These are phyloP conservation scores for Cladobotryum protrusum DNA, from an alignment of 2,329 filamentous ascomycete species.

Conservation along the genomic window DNA sequence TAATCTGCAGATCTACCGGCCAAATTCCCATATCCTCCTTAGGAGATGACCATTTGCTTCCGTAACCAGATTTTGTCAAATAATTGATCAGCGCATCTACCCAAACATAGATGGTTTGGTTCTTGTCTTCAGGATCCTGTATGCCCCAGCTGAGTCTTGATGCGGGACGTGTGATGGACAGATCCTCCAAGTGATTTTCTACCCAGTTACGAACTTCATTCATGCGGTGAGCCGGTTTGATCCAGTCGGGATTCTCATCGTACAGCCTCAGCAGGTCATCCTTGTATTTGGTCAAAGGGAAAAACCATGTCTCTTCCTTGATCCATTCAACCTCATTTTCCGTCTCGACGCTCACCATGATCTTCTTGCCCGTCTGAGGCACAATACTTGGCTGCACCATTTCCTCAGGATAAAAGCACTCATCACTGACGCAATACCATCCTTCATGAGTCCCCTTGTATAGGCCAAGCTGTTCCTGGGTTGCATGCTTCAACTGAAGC, in stretches of 20 bases:
- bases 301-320: slow-evolving; percentile 91
- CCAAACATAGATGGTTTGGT: slow-evolving; percentile 97
- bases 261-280: slow-evolving; percentile 79
- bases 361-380: slow-evolving; percentile 73
- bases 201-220: slow-evolving; percentile 75
- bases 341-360: slow-evolving; percentile 78
- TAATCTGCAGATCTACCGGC: slow-evolving; percentile 87
- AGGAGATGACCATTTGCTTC: slow-evolving; percentile 54
- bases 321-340: slow-evolving; percentile 93
- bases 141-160: slow-evolving; percentile 83
- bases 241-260: slow-evolving; percentile 66
- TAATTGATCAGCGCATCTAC: slow-evolving; percentile 95
- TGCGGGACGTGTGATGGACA: slow-evolving; percentile 80
- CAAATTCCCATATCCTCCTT: slow-evolving; percentile 60
- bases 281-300: slow-evolving; percentile 76
- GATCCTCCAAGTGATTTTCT: slow-evolving; percentile 68
- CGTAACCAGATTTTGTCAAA: slow-evolving; percentile 76
- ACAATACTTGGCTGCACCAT: slow-evolving; percentile 69
- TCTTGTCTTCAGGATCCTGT: slow-evolving; percentile 72
- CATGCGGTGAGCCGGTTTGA: slow-evolving; percentile 67
- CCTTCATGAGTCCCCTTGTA: slow-evolving; percentile 84
- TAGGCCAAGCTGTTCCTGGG: slow-evolving; percentile 61
- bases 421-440: slow-evolving; percentile 96
- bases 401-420: slow-evolving; percentile 85
- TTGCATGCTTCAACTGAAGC: slow-evolving; percentile 58